Evolutionary conservation across 441 rosid species (phyloP), one percentile per base, ranked within the genome.

Genomic region (Croton laevigatus): DNA sequence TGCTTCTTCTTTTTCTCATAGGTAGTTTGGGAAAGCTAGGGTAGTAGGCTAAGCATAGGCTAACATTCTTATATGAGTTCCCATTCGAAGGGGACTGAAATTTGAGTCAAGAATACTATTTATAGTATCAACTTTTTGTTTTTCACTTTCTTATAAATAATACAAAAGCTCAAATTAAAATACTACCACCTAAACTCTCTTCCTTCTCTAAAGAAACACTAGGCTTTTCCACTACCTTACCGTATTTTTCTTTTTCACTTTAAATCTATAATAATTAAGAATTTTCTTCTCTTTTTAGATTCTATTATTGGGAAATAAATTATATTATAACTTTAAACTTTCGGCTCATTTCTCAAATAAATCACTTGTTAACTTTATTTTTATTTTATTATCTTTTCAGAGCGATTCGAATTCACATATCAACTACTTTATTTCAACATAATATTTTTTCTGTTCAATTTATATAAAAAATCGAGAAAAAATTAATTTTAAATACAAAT

Each of bases 21-120:
- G 53, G 2, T 2, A 49, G 8, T 14, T 16, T 1, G 20, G 68
- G 32, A 27, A 27, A 27, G 32, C 32, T 40, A 22, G 62, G 32
- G 3, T 20, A n/a, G 64, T 49, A 66, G 74, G 59, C 49, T 38
- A 70, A 44, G 71, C 59, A 57, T 51, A 65, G 62, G 74, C 8
- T 37, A 17, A 23, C 19, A n/a, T 27, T 52, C 40, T 8, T 3
- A 58, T 59, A 14, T 10, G n/a, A 71, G 74, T 75, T 78, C 80
- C 79, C 68, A 74, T 40, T 54, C 37, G 68, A 62, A 45, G 49
- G 73, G 74, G 79, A 69, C 69, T 65, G 32, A 27, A 27, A 27
- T n/a, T n/a, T n/a, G 32, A 27, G 32, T 27, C 32, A 53, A 60
- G 74, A 59, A 44, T 48, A 20, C 72, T 70, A 58, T 17, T n/a